Conservation (phyloP, 2,329 filamentous ascomycete genomes). For the Monosporascus ibericus region DNA sequence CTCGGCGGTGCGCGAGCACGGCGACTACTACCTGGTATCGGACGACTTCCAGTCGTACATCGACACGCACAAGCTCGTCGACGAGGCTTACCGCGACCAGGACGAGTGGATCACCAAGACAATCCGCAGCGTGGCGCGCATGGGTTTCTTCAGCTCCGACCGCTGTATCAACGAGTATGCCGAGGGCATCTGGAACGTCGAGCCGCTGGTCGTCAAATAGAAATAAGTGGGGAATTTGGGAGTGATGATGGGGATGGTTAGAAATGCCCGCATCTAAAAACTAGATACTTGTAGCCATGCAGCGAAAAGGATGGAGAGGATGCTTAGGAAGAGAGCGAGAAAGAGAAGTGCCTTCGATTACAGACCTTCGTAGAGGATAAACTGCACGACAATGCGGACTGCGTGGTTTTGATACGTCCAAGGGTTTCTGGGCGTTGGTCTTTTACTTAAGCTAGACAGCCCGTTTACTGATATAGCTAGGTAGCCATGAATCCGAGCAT, state of each 20-base stretch:
- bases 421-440: no score
- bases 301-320: no score
- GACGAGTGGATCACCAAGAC: conserved; percentile 89
- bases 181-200: conserved; percentile 94
- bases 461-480: background rate
- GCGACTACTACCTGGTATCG: conserved; percentile 95
- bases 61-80: conserved; percentile 83
- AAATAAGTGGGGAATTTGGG: background rate
- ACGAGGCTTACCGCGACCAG: conserved; percentile 85
- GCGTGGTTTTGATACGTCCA: no score
- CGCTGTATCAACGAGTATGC: conserved; percentile 97
- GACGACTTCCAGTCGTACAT: conserved; percentile 97
- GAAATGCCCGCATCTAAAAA: no score
- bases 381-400: no score
- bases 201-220: conserved; percentile 55
- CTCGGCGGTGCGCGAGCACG: conserved; percentile 80
- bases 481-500: background rate
- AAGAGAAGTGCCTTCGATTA: no score
- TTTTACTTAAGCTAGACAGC: no score
- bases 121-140: conserved; percentile 80
- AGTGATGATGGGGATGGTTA: background rate
- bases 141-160: conserved; percentile 97
- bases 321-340: no score
- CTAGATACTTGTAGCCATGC: no score
- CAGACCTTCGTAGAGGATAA: no score